Evolutionary conservation across 495 filamentous ascomycete species (phyloP).

Genomic region (Pyronema domesticum): DNA sequence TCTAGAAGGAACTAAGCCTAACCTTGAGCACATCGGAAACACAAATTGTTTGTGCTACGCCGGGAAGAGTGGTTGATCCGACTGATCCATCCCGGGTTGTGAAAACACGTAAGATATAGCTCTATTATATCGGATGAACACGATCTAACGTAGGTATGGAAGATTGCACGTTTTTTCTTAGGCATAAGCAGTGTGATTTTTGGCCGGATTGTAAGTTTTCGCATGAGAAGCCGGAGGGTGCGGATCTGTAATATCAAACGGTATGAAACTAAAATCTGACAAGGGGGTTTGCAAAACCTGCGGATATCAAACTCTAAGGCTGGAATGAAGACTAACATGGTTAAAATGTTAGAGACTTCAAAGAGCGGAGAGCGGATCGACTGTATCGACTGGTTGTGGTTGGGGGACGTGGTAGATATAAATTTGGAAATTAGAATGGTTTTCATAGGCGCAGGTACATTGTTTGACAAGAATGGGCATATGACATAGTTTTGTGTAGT

Average conservation of each 20-base stretch:
- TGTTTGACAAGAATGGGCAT: neutral
- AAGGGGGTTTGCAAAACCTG: neutral
- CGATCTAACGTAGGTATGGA: neutral
- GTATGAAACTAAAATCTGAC: neutral
- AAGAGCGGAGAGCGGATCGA: neutral
- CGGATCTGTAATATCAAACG: neutral
- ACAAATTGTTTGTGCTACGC: conserved; percentile 10
- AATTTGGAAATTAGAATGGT: neutral
- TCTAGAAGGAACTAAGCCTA: neutral
- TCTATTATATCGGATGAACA: neutral
- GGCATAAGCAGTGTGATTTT: conserved; percentile 19
- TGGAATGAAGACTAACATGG: neutral
- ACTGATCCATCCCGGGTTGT: conserved; percentile 9
- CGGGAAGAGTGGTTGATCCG: conserved; percentile 9
- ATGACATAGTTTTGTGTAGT: neutral
- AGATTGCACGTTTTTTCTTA: conserved; percentile 19
- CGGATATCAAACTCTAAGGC: neutral
- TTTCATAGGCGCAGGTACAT: neutral
- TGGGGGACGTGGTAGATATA: neutral
- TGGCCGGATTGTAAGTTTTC: conserved; percentile 21
- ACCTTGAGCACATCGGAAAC: neutral
- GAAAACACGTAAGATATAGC: conserved; percentile 9
- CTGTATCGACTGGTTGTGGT: neutral
- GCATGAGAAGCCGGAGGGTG: conserved; percentile 14
- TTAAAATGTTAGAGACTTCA: neutral